Conservation (phyloP, 2,329 filamentous ascomycete species). For the Phyllosticta paracitricarpa region DNA sequence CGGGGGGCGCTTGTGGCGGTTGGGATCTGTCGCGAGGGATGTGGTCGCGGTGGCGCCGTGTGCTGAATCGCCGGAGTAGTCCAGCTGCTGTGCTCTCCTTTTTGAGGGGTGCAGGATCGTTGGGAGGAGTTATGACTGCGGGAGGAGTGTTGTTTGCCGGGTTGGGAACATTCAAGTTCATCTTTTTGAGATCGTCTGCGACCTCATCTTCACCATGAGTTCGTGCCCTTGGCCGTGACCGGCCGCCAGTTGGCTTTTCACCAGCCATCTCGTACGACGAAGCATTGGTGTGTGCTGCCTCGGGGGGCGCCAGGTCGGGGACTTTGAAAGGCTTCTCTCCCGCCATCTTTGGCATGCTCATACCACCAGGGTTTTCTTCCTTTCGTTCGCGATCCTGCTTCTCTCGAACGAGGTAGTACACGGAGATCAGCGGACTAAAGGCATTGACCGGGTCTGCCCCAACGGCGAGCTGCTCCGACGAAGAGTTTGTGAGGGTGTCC, state of each 20-base stretch:
- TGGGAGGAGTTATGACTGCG: conserved; percentile 45
- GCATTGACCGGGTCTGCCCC: conserved; percentile 86
- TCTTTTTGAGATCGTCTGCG: conserved; percentile 59
- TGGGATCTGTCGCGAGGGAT: conserved; percentile 43
- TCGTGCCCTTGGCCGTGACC: conserved; percentile 73
- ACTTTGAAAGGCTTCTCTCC: conserved; percentile 51
- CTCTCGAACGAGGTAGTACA: conserved; percentile 94
- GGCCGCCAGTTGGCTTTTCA: conserved; percentile 74
- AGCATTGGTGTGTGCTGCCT: conserved; percentile 81
- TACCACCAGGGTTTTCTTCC: conserved; percentile 49
- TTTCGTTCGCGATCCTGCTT: conserved; percentile 72
- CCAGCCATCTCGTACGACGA: conserved; percentile 79
- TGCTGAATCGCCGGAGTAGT: conserved; percentile 82
- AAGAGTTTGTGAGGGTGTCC: conserved; percentile 76
- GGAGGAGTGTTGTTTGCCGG: conserved; percentile 31
- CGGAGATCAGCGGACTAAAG: conserved; percentile 81
- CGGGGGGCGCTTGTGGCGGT: conserved; percentile 63
- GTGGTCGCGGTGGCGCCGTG: conserved; percentile 61
- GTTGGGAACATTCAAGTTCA: conserved; percentile 44
- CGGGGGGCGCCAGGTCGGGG: conserved; percentile 69
- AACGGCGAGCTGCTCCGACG: conserved; percentile 70
- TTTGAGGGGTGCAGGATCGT: conserved; percentile 47
- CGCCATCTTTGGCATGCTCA: conserved; percentile 46
- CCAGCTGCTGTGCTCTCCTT: conserved; percentile 84
- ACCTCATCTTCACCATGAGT: conserved; percentile 94